A percentile compares a stretch with the other conserved stretches of the same genome.
Conservation (phyloP, 352 stramenopile genomes). For the Pythium inflatum region DNA sequence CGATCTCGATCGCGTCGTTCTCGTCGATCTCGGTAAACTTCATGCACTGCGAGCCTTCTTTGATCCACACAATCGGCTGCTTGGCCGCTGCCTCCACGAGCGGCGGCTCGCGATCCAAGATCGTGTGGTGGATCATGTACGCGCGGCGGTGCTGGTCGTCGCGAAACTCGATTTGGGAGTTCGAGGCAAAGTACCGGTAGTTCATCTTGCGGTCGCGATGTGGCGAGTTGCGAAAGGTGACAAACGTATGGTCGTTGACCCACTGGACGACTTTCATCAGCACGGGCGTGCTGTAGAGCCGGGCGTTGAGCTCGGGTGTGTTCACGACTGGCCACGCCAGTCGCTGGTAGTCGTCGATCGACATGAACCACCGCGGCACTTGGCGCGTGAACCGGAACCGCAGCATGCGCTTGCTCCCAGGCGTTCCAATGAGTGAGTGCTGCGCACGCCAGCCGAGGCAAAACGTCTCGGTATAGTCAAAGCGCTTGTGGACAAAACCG, state of each 20-base stretch:
- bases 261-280: constrained; percentile 28
- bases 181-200: constrained; percentile 29
- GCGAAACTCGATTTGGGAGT: constrained; percentile 26
- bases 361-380: constrained; percentile 25
- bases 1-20: constrained; percentile 33
- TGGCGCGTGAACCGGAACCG: constrained; percentile 32
- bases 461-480: constrained; percentile 26
- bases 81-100: background rate
- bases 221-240: constrained; percentile 30
- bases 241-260: constrained; percentile 26
- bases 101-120: constrained; percentile 12
- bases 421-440: constrained; percentile 17
- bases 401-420: constrained; percentile 18
- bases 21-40: constrained; percentile 31
- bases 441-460: constrained; percentile 32
- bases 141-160: constrained; percentile 15
- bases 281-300: constrained; percentile 29
- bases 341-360: constrained; percentile 20
- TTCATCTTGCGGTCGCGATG: constrained; percentile 17
- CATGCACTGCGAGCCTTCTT: constrained; percentile 31
- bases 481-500: constrained; percentile 6
- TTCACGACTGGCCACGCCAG: constrained; percentile 24
- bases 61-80: constrained; percentile 31
- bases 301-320: constrained; percentile 24
- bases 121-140: constrained; percentile 28